These are phyloP conservation scores for Tephrocybe rancida DNA, from an alignment of 768 basidiomycete genomes.

Conservation along the genomic window DNA sequence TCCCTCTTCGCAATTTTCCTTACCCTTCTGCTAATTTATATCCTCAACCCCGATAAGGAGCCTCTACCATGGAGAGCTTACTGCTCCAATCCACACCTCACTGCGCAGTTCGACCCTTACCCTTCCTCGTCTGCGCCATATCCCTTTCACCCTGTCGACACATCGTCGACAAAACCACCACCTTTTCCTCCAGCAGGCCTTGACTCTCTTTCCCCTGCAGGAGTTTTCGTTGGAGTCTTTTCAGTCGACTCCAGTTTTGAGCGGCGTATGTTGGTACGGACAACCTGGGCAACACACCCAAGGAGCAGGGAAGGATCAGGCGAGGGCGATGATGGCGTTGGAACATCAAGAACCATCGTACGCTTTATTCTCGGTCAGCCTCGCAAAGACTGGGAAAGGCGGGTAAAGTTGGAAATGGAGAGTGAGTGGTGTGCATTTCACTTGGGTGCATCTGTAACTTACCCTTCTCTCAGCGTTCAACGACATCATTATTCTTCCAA, in stretches of 20 bases:
- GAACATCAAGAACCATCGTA: constrained; percentile 83
- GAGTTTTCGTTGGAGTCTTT: constrained; percentile 89
- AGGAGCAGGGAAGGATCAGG: constrained; percentile 77
- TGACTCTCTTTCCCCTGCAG: constrained; percentile 78
- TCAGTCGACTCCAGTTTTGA: constrained; percentile 85
- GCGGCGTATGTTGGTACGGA: constrained; percentile 83
- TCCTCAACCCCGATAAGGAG: constrained; percentile 95
- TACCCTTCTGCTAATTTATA: constrained; percentile 87
- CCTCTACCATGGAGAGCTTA: constrained; percentile 94
- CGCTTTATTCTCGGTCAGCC: constrained; percentile 91
- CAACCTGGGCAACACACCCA: constrained; percentile 86
- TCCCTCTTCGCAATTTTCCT: constrained; percentile 80
- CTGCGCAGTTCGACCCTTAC: constrained; percentile 39
- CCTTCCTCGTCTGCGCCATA: constrained; percentile 41
- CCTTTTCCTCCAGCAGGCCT: constrained; percentile 76
- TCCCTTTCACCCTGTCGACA: constrained; percentile 26
- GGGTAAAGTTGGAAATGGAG: constrained; percentile 88
- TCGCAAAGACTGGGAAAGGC: constrained; percentile 73
- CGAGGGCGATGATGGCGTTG: constrained; percentile 64
- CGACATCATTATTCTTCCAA: constrained; percentile 83
- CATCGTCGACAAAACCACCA: constrained; percentile 32
- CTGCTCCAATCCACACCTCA: constrained; percentile 69
- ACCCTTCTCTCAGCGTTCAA: constrained; percentile 61
- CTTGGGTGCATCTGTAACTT: neutral
- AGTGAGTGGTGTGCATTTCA: constrained; percentile 48